Conservation (phyloP, 2,329 filamentous ascomycete genomes). For the Diplodia corticola region DNA sequence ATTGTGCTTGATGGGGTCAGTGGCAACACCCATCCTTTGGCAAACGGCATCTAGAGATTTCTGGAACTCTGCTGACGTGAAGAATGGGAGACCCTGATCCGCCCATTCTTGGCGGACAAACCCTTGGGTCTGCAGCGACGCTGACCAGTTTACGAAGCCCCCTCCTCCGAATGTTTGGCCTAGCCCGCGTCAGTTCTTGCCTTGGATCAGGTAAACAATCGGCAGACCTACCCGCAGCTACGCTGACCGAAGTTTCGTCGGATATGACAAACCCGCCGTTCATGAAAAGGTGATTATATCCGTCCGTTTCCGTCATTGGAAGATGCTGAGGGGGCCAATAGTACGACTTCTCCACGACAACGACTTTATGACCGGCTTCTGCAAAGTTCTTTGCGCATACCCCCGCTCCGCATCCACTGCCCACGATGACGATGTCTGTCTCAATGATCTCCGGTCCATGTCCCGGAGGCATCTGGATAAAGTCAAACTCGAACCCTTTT, state of each 20-base stretch:
- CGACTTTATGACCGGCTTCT: constrained; percentile 70
- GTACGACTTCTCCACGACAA: constrained; percentile 82
- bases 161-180: constrained; percentile 82
- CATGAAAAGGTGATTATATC: constrained; percentile 66
- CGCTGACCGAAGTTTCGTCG: constrained; percentile 51
- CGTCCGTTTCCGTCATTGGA: constrained; percentile 69
- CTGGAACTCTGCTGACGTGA: constrained; percentile 73
- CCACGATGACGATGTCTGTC: constrained; percentile 81
- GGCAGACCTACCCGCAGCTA: constrained; percentile 51
- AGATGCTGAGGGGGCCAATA: constrained; percentile 71
- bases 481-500: constrained; percentile 58
- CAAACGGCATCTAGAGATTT: constrained; percentile 78
- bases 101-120: constrained; percentile 83
- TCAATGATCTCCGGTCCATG: constrained; percentile 61
- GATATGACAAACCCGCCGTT: constrained; percentile 61
- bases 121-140: constrained; percentile 67
- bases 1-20: constrained; percentile 69
- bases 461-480: constrained; percentile 60
- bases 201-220: too few relatives aligned
- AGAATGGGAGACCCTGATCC: constrained; percentile 67
- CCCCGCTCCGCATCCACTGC: constrained; percentile 82
- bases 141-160: constrained; percentile 84
- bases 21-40: constrained; percentile 72
- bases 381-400: constrained; percentile 80
- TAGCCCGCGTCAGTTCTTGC: not conserved